Evolutionary conservation across 1,284 basidiomycete species (phyloP), one percentile per base, ranked within the genome.

Genomic region (Cutaneotrichosporon cutaneum): DNA sequence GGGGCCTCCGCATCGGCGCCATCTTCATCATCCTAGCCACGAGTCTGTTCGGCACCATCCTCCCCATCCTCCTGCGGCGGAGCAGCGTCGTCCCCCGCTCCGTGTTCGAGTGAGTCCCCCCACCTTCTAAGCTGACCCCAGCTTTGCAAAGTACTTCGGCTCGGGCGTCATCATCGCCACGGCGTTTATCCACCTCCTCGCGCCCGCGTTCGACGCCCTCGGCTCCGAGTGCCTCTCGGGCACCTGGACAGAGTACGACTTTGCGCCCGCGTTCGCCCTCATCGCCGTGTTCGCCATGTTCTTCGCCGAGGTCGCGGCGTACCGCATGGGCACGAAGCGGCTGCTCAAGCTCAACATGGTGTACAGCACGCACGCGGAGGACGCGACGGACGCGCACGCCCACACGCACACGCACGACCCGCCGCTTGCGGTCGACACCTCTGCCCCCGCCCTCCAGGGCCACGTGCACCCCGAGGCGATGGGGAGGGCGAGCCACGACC

Each of bases 131-230:
- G 39, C 39, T 53, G n/a, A 52, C 39, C n/a, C 24, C 54, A 70
- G 89, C 52, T 93, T 95, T 74, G 89, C 90, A 32, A 96, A 95
- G 79, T 98, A 90, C 81, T 97, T 97, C 80, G 95, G 95, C 53
- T 93, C 91, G 9, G 92, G 92, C 32, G 90, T 95, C 63, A 94
- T 94, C 74, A 90, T 98, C 66, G 92, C 92, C 0, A 98, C 95
- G 1, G 88, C 89, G 0, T 93, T 94, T 75, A 92, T 94, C 62
- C 92, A 94, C 76, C 83, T 96, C 0, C 82, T 96, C 9, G 81
- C 85, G 5, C 89, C 93, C 0, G 93, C 86, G 0, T 80, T 90
- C 53, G 85, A 86, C 16, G 89, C 85, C 56, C 83, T 97, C 8
- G 78, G 81, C 18, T 89, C 87, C 0, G 79, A 83, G 11, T 97